These are phyloP conservation scores for Amphirosellinia nigrospora DNA, from an alignment of 495 filamentous ascomycete species.

Conservation along the genomic window DNA sequence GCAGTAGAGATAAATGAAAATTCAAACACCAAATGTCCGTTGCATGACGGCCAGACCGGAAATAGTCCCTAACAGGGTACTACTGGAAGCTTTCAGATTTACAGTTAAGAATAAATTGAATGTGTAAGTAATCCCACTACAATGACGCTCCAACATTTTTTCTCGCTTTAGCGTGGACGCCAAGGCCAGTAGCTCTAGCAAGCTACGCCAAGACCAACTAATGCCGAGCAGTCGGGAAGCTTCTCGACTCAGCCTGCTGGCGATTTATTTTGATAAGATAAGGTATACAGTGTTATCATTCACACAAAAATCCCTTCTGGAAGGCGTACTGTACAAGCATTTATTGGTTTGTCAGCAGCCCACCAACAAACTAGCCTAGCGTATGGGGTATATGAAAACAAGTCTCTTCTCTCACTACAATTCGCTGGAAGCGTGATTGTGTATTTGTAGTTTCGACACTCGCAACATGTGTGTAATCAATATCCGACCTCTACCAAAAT, in stretches of 20 bases:
- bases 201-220: slow-evolving; percentile 28
- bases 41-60: slow-evolving; percentile 4
- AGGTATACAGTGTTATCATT: background rate
- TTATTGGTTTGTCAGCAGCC: too few species aligned
- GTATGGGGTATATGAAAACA: too few species aligned
- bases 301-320: too few species aligned
- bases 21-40: background rate
- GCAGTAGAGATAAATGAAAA: slow-evolving; percentile 18
- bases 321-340: too few species aligned
- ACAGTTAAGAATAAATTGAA: slow-evolving; percentile 15
- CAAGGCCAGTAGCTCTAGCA: slow-evolving; percentile 12
- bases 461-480: background rate
- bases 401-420: too few species aligned
- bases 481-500: too few species aligned
- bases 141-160: slow-evolving; percentile 46
- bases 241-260: slow-evolving; percentile 34
- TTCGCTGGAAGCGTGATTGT: background rate
- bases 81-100: too few species aligned
- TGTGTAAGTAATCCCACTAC: slow-evolving; percentile 24
- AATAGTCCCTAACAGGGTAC: slow-evolving; percentile 10
- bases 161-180: slow-evolving; percentile 26
- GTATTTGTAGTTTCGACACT: background rate
- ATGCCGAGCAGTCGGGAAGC: slow-evolving; percentile 41
- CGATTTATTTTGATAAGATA: slow-evolving; percentile 27
- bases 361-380: too few species aligned